Percentiles rank a stretch among this genome's conserved stretches.
These are phyloP conservation scores for Bjerkandera adusta DNA, from an alignment of 1,284 basidiomycete species.

Conservation along the genomic window DNA sequence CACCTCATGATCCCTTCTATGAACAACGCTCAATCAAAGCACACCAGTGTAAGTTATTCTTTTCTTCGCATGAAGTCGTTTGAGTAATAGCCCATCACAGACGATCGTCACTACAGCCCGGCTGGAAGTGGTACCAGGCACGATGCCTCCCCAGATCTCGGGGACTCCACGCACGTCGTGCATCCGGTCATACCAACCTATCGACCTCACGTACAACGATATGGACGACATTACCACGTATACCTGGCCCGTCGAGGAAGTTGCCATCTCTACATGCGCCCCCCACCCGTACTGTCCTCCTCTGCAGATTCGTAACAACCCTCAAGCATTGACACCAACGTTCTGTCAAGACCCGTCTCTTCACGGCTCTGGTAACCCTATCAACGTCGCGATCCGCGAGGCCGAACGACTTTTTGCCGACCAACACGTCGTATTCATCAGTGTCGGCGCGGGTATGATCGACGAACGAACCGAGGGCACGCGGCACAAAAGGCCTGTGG, in stretches of 20 bases:
- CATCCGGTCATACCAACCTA: constrained; percentile 1
- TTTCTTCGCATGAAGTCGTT: not conserved
- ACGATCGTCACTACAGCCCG: not conserved
- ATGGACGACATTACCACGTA: not conserved
- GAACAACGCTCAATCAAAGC: not conserved
- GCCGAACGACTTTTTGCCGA: not conserved
- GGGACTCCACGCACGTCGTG: not conserved
- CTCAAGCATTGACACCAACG: not conserved
- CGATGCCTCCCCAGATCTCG: too few relatives aligned
- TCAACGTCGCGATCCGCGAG: not conserved
- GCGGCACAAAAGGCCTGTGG: too few relatives aligned
- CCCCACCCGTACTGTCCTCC: not conserved
- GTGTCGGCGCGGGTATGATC: not conserved
- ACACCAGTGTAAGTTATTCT: not conserved
- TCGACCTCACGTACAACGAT: not conserved
- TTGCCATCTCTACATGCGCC: not conserved
- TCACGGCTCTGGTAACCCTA: not conserved
- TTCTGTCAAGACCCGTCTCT: not conserved
- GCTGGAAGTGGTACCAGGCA: too few relatives aligned
- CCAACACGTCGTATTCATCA: not conserved
- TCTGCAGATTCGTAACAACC: not conserved
- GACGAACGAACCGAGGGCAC: too few relatives aligned
- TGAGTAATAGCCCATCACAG: not conserved
- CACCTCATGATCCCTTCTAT: not conserved
- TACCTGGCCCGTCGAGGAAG: not conserved